Base-by-base conservation (phyloP, 192 early-diverging fungal species). In the Entomortierella chlamydospora region DNA sequence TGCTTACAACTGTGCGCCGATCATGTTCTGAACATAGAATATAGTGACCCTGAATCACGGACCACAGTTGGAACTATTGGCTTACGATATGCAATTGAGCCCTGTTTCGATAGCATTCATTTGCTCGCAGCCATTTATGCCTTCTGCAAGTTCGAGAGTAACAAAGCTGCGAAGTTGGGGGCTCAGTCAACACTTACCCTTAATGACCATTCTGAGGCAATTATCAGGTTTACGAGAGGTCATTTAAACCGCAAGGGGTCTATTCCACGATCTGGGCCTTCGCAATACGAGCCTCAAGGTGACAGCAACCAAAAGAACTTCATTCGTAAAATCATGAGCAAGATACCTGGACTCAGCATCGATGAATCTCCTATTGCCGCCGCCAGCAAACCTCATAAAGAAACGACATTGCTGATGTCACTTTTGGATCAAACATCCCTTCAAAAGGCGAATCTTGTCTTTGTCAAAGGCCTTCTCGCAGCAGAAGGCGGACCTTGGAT, bases 201-300 rank as follows among this genome's bases (percentile, higher is more conserved):
- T 49, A 67, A 70, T 26, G 67, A 78, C 11, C 74, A 78, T 60
- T 53, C 61, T 2, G 61, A 57, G 8, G 74, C 74, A 25, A 57
- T 78, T 45, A 28, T 70, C 39, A 66, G 67, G 4, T 78, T 78
- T 30, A 64, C 74, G 12, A 66, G 50, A 9, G 67, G 52, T 22
- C 67, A 64, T 12, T 51, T 78, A n/a, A 78, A 78, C 41, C 74
- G 74, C 8, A 54, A 64, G 67, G 64, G 62, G 52, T 63, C 66
- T 49, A 5, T 47, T 45, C n/a, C 22, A 20, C 33, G 58, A 50
- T 23, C 20, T 23, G 23, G 23, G 51, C 17, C n/a, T 28, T 34
- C 26, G 37, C 28, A 37, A 33, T 22, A 18, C 29, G 41, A 61
- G 28, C 31, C 42, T 20, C 4, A 55, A 7, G 39, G 13, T 41